Conservation (phyloP, 179 eudicot genomes). For the Heliamphora pulchella region DNA sequence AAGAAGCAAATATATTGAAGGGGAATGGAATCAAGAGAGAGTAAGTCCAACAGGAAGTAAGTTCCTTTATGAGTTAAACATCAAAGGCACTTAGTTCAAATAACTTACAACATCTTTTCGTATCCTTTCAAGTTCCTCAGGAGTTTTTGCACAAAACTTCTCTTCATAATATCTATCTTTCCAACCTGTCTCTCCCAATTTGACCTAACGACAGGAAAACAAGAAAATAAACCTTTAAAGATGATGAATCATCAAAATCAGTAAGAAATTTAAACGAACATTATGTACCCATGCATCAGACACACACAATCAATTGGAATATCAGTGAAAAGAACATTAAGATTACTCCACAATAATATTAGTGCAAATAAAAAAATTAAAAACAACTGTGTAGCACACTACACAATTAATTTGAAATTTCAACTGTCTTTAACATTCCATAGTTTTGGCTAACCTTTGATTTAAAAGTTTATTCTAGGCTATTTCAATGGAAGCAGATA, state of each 20-base stretch:
- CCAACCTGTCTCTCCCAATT: constrained; percentile 92
- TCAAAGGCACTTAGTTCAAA: not conserved
- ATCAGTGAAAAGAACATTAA: too few species aligned
- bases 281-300: not conserved
- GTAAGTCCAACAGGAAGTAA: not conserved
- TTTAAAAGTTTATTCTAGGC: too few species aligned
- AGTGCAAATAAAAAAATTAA: too few species aligned
- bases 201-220: constrained; percentile 41
- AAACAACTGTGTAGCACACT: too few species aligned
- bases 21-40: too few species aligned
- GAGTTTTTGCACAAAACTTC: constrained; percentile 62
- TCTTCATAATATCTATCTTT: constrained; percentile 94
- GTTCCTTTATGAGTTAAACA: not conserved
- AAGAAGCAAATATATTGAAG: not conserved
- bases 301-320: too few species aligned
- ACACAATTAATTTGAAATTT: too few species aligned
- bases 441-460: too few species aligned
- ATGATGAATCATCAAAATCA: not conserved
- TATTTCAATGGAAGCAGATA: too few species aligned
- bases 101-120: constrained; percentile 83
- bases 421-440: too few species aligned
- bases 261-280: not conserved
- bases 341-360: too few species aligned
- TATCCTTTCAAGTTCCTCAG: constrained; percentile 62
- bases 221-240: not conserved